phyloP scores from a whole-genome alignment of 371 early-diverging fungal species.

The Mucor lusitanicus region DNA sequence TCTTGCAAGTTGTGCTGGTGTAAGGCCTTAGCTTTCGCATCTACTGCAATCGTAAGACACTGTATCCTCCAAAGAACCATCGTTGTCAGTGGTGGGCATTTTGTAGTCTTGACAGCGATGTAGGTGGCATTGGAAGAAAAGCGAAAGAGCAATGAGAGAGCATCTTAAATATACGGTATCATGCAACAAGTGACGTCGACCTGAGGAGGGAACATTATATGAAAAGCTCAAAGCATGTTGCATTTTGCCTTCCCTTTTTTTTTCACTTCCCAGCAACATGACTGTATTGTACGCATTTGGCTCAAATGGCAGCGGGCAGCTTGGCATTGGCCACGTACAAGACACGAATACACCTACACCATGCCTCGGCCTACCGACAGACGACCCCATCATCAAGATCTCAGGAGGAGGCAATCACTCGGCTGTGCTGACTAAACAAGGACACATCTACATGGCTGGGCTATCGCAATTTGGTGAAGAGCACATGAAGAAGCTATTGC shows the following conservation, averaged over 20 bases:
- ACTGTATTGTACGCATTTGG: conserved; percentile 54
- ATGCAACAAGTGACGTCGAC: too few relatives aligned
- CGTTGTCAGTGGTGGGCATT: too few relatives aligned
- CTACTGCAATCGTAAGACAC: too few relatives aligned
- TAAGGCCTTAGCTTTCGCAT: too few relatives aligned
- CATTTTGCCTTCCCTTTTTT: background rate
- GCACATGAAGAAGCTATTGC: background rate
- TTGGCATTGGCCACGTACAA: conserved; percentile 54
- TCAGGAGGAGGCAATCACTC: conserved; percentile 72
- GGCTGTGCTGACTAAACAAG: conserved; percentile 43
- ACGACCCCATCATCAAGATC: conserved; percentile 27
- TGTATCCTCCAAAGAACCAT: too few relatives aligned
- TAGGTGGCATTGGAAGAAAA: too few relatives aligned
- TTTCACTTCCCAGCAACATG: background rate
- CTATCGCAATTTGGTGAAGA: conserved; percentile 21
- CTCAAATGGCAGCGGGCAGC: conserved; percentile 67
- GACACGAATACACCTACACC: conserved; percentile 34
- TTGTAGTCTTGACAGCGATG: too few relatives aligned
- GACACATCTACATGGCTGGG: conserved; percentile 24
- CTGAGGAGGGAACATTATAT: too few relatives aligned
- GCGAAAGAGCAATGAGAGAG: too few relatives aligned
- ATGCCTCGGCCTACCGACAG: conserved; percentile 31
- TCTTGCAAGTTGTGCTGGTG: too few relatives aligned
- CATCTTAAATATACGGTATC: too few relatives aligned
- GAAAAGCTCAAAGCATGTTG: too few relatives aligned